These are phyloP conservation scores for Talaromyces atroroseus DNA, from an alignment of 2,329 filamentous ascomycete species.

Conservation along the genomic window DNA sequence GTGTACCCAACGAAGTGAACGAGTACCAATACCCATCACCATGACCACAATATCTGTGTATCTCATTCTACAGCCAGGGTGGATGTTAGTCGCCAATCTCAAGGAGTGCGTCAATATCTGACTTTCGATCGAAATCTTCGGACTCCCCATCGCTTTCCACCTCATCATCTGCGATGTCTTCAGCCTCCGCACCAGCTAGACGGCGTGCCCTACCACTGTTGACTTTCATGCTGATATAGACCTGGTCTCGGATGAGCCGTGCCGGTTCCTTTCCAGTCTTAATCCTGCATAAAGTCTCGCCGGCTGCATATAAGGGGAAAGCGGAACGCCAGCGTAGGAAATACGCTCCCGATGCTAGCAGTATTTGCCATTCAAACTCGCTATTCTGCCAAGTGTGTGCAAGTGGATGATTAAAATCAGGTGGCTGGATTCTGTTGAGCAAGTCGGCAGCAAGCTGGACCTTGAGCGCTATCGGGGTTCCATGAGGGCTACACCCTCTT, in stretches of 20 bases:
- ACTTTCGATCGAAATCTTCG: constrained; percentile 10
- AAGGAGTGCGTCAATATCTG: constrained; percentile 9
- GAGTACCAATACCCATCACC: neutral
- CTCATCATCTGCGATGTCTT: constrained; percentile 17
- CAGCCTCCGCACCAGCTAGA: constrained; percentile 20
- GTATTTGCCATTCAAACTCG: constrained; percentile 24
- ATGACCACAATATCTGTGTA: neutral
- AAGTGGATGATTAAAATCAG: constrained; percentile 27
- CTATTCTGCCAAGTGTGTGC: constrained; percentile 31
- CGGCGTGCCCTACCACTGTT: constrained; percentile 27
- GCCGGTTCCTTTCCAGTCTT: constrained; percentile 24
- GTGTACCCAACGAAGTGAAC: constrained; percentile 5
- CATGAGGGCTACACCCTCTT: neutral
- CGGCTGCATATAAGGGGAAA: constrained; percentile 29
- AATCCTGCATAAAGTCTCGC: constrained; percentile 29
- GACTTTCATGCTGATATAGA: constrained; percentile 27
- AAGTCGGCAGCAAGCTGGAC: constrained; percentile 25
- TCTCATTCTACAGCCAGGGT: constrained; percentile 16
- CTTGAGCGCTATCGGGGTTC: neutral
- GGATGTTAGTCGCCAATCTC: neutral
- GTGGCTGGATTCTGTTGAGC: constrained; percentile 27
- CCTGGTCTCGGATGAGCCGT: constrained; percentile 23
- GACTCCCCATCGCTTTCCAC: constrained; percentile 21
- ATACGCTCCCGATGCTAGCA: constrained; percentile 39
- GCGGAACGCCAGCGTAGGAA: constrained; percentile 16